Evolutionary conservation across 768 basidiomycete species (phyloP).

Genomic region (Xerocomus spinulosus): DNA sequence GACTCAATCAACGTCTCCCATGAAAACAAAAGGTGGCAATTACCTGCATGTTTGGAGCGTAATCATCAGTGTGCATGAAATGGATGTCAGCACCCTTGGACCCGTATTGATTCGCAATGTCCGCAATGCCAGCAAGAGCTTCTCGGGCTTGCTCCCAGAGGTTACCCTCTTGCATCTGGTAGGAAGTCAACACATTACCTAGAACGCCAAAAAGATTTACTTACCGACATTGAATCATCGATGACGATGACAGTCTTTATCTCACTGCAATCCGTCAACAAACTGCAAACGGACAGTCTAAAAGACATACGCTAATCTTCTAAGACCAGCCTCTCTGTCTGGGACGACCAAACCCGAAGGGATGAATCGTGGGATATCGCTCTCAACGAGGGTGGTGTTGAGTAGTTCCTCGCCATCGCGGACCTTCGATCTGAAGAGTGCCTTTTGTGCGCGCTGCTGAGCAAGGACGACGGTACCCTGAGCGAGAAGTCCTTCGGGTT

Average conservation of each 20-base stretch:
- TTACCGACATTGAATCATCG: constrained; percentile 39
- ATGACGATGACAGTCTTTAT: constrained; percentile 41
- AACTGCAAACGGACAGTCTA: not conserved
- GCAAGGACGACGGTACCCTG: constrained; percentile 32
- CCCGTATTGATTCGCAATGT: constrained; percentile 34
- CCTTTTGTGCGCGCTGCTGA: constrained; percentile 12
- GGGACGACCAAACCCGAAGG: constrained; percentile 8
- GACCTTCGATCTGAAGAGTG: not conserved
- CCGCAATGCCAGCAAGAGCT: constrained; percentile 39
- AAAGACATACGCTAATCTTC: constrained; percentile 26
- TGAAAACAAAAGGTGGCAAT: not conserved
- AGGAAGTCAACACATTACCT: not conserved
- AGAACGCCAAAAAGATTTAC: not conserved
- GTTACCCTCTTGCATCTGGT: constrained; percentile 37
- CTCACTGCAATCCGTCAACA: constrained; percentile 20
- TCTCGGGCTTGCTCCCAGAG: constrained; percentile 39
- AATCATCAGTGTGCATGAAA: constrained; percentile 37
- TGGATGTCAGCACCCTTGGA: constrained; percentile 39
- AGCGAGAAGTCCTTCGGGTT: constrained; percentile 8
- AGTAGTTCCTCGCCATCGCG: constrained; percentile 15
- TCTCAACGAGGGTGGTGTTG: constrained; percentile 26
- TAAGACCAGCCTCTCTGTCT: constrained; percentile 21
- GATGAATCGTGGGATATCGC: constrained; percentile 27
- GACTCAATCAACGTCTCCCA: not conserved
- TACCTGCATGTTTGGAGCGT: constrained; percentile 27